Evolutionary conservation across 495 filamentous ascomycete species (phyloP).

Genomic region (Hypoxylon trugodes): DNA sequence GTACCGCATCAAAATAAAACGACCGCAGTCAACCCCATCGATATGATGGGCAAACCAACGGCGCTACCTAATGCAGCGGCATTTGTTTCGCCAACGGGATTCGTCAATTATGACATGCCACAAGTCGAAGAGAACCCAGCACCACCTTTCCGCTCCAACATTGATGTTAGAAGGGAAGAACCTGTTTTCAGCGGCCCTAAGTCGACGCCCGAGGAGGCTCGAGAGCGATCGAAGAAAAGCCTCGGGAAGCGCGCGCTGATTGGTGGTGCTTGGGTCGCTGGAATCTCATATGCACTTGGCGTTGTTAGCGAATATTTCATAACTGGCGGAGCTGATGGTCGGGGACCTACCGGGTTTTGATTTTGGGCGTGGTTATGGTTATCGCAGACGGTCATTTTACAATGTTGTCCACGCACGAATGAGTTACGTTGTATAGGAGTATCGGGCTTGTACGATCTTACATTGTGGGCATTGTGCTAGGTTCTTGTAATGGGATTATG

Average conservation of each 20-base stretch:
- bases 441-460: constrained; percentile 24
- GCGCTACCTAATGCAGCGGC: constrained; percentile 54
- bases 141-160: constrained; percentile 48
- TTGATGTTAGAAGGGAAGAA: constrained; percentile 66
- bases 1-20: constrained; percentile 21
- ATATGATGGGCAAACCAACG: constrained; percentile 57
- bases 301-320: constrained; percentile 73
- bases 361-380: background rate
- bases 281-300: constrained; percentile 71
- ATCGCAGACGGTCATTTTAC: too few species aligned
- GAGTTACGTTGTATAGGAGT: constrained; percentile 11
- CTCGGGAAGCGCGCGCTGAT: constrained; percentile 60
- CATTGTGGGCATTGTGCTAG: constrained; percentile 8
- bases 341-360: constrained; percentile 62
- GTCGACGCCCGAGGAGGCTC: constrained; percentile 39
- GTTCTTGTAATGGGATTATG: constrained; percentile 13
- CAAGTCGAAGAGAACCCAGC: constrained; percentile 40
- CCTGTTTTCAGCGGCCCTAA: constrained; percentile 62
- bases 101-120: constrained; percentile 63
- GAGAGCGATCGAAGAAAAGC: constrained; percentile 44
- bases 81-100: constrained; percentile 65
- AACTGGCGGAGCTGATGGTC: constrained; percentile 64
- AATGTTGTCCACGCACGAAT: background rate
- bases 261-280: constrained; percentile 67
- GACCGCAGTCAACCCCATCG: constrained; percentile 60